phyloP scores from a whole-genome alignment of 257 asterid species.

The Lantana camara region DNA sequence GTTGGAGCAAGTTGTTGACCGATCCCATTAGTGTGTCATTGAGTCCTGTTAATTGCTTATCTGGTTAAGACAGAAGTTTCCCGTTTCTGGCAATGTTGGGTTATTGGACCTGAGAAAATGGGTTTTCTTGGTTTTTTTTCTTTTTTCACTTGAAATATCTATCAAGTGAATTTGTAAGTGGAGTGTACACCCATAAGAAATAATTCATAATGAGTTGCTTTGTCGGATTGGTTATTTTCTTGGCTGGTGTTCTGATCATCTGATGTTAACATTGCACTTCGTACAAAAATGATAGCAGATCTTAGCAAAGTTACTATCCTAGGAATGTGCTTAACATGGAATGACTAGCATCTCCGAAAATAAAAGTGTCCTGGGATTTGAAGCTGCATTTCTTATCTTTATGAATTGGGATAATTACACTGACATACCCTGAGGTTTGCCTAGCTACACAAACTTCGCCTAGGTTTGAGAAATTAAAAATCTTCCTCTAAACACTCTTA shows the following conservation, averaged over 20 bases:
- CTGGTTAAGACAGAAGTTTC: background rate
- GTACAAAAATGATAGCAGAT: no score
- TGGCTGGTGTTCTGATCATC: background rate
- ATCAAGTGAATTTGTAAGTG: background rate
- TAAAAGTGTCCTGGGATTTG: background rate
- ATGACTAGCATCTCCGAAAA: background rate
- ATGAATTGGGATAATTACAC: no score
- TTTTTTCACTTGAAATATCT: background rate
- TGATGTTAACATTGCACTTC: background rate
- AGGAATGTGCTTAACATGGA: background rate
- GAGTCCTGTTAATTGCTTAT: background rate
- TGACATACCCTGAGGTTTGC: no score
- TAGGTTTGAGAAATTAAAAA: no score
- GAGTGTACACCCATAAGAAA: background rate
- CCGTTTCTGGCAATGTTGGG: background rate
- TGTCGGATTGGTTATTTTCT: no score
- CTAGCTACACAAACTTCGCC: no score
- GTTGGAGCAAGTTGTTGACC: background rate
- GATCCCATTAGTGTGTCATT: background rate
- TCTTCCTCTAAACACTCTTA: no score
- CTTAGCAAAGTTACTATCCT: background rate
- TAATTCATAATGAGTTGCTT: background rate
- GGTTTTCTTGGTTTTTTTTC: background rate
- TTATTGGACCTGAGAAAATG: background rate
- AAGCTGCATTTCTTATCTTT: constrained; percentile 5